phyloP scores from a whole-genome alignment of 768 basidiomycete genomes.

The Roridomyces roridus region DNA sequence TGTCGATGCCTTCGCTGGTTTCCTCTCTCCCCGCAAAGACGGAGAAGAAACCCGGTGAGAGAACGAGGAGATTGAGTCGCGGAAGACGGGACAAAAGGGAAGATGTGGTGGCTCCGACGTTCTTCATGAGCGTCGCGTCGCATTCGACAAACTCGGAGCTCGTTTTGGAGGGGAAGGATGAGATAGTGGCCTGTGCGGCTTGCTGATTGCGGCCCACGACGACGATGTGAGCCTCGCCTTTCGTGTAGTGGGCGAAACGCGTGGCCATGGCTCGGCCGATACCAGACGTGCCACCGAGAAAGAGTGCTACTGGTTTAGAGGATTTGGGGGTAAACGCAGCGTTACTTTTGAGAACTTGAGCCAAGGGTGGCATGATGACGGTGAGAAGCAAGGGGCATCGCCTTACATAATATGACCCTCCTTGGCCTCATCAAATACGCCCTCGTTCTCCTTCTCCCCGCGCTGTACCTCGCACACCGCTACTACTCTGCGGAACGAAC shows the following conservation, averaged over 20 bases:
- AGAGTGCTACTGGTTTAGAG: slow-evolving; percentile 27
- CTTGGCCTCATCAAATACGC: too few species aligned
- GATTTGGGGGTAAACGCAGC: slow-evolving; percentile 10
- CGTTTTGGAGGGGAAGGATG: slow-evolving; percentile 31
- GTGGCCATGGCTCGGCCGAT: slow-evolving; percentile 42
- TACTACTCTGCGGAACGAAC: too few species aligned
- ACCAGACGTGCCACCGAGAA: slow-evolving; percentile 33
- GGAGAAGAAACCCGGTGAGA: slow-evolving; percentile 38
- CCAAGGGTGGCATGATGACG: slow-evolving; percentile 26
- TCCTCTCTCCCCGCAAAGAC: slow-evolving; percentile 37
- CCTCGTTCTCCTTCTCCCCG: too few species aligned
- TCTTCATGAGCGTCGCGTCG: slow-evolving; percentile 43
- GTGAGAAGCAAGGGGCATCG: too few species aligned
- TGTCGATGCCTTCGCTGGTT: slow-evolving; percentile 45
- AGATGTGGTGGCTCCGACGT: slow-evolving; percentile 33
- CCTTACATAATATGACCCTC: too few species aligned
- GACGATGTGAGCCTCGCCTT: slow-evolving; percentile 47
- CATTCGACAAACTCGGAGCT: slow-evolving; percentile 43
- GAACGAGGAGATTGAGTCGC: slow-evolving; percentile 44
- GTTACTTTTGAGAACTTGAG: slow-evolving; percentile 27
- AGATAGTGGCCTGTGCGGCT: slow-evolving; percentile 40
- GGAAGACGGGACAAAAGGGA: slow-evolving; percentile 33
- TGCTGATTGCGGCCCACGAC: slow-evolving; percentile 43
- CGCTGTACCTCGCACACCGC: too few species aligned
- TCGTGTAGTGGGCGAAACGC: slow-evolving; percentile 41